Percentiles rank a stretch among this genome's conserved stretches.
Evolutionary conservation across 2,329 filamentous ascomycete species (phyloP).

Genomic region (Dryadomyces quercus-mongolicae): DNA sequence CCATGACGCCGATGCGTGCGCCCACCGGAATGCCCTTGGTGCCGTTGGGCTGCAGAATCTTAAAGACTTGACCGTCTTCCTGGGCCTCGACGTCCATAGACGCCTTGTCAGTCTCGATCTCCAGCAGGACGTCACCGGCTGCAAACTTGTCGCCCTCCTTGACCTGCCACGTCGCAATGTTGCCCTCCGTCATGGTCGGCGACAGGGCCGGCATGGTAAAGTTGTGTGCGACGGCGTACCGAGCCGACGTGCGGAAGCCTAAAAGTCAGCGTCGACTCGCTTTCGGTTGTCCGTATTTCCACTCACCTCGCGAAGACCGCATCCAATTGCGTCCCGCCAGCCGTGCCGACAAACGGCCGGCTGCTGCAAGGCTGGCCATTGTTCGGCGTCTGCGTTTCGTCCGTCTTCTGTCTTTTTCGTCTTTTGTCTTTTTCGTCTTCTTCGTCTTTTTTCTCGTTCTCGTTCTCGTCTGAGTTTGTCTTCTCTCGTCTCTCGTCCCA

Average conservation of each 20-base stretch:
- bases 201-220: slow-evolving; percentile 87
- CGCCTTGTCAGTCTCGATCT: slow-evolving; percentile 91
- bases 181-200: slow-evolving; percentile 89
- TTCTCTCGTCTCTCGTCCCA: too few relatives aligned
- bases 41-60: slow-evolving; percentile 65
- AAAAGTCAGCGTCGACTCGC: neutral
- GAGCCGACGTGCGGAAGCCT: slow-evolving; percentile 55
- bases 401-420: too few relatives aligned
- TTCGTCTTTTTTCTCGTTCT: too few relatives aligned
- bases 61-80: slow-evolving; percentile 76
- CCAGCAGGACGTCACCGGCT: slow-evolving; percentile 75
- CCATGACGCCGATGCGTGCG: slow-evolving; percentile 68
- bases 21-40: slow-evolving; percentile 69
- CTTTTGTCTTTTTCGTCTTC: too few relatives aligned
- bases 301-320: slow-evolving; percentile 8
- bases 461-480: too few relatives aligned
- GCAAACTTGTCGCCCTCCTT: slow-evolving; percentile 77
- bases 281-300: too few relatives aligned
- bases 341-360: slow-evolving; percentile 12
- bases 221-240: slow-evolving; percentile 63
- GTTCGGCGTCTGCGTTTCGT: neutral
- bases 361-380: slow-evolving; percentile 12
- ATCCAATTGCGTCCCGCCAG: slow-evolving; percentile 13
- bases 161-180: slow-evolving; percentile 73
- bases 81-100: slow-evolving; percentile 92